phyloP scores from a whole-genome alignment of 2,329 filamentous ascomycete genomes.

The Colletotrichum chlorophyti region DNA sequence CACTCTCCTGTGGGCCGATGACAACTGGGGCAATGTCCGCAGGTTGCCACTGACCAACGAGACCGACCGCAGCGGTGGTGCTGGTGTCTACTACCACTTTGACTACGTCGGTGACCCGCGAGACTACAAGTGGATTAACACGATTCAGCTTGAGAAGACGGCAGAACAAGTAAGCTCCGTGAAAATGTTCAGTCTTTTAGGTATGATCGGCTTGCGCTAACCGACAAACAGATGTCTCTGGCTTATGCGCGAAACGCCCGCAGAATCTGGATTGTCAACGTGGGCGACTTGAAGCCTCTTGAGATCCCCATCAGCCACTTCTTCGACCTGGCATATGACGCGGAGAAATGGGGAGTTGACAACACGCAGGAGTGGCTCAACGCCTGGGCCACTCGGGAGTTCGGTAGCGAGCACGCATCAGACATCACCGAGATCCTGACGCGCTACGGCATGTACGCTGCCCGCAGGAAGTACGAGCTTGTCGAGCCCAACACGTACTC shows the following conservation, averaged over 20 bases:
- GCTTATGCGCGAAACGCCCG: conserved; percentile 65
- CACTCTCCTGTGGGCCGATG: conserved; percentile 72
- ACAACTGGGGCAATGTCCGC: conserved; percentile 72
- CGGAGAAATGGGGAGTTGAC: conserved; percentile 60
- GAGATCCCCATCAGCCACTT: conserved; percentile 72
- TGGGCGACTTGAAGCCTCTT: conserved; percentile 70
- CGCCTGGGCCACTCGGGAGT: conserved; percentile 64
- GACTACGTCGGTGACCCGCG: conserved; percentile 58
- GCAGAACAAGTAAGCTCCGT: conserved; percentile 52
- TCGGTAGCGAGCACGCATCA: conserved; percentile 53
- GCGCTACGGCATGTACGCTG: conserved; percentile 47
- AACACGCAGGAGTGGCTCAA: conserved; percentile 63
- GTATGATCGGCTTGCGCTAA: background rate
- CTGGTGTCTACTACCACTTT: conserved; percentile 70
- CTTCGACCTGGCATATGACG: conserved; percentile 72
- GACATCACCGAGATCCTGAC: conserved; percentile 57
- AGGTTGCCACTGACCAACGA: conserved; percentile 67
- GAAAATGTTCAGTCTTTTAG: background rate
- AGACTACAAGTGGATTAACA: conserved; percentile 68
- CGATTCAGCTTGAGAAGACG: conserved; percentile 66
- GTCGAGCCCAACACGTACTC: conserved; percentile 50
- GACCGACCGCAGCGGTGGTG: conserved; percentile 64
- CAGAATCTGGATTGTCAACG: conserved; percentile 72
- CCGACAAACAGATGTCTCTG: conserved; percentile 57
- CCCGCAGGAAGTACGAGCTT: conserved; percentile 44